Percentiles rank a stretch among this genome's conserved stretches.
Evolutionary conservation across 1,139 yeast species (phyloP).

Genomic region (Zygosaccharomyces sapae): DNA sequence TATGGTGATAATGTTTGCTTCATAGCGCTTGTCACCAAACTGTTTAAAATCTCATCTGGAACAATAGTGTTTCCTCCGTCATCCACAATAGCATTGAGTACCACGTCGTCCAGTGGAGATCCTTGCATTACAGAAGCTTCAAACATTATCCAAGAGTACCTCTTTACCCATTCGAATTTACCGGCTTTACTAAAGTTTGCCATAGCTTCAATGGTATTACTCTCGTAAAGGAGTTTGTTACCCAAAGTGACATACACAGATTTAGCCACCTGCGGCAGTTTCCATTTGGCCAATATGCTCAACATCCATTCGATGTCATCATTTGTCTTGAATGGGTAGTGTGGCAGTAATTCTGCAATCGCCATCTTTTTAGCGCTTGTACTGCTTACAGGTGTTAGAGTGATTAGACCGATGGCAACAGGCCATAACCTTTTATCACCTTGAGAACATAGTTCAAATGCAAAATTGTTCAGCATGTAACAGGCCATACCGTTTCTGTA

Average conservation of each 20-base stretch:
- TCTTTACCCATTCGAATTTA: constrained; percentile 44
- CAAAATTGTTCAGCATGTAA: constrained; percentile 57
- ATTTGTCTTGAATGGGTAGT: constrained; percentile 54
- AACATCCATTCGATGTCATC: constrained; percentile 82
- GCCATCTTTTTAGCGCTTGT: constrained; percentile 37
- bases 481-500: constrained; percentile 50
- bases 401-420: constrained; percentile 58
- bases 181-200: constrained; percentile 64
- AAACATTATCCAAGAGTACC: constrained; percentile 49
- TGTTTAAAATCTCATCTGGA: constrained; percentile 29
- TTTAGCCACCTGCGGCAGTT: constrained; percentile 51
- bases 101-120: constrained; percentile 50
- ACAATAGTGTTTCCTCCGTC: constrained; percentile 32
- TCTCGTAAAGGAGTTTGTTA: constrained; percentile 34
- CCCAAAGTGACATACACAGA: constrained; percentile 43
- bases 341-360: constrained; percentile 60
- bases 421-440: constrained; percentile 51
- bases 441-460: constrained; percentile 41
- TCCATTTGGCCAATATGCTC: constrained; percentile 50
- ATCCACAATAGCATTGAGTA: constrained; percentile 51
- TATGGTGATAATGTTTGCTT: constrained; percentile 70
- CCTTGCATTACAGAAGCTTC: constrained; percentile 57
- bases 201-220: constrained; percentile 55
- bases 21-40: constrained; percentile 48
- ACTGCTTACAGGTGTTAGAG: constrained; percentile 39